Base-by-base conservation (phyloP, 176 grass and related monocot species). In the Olyra latifolia region DNA sequence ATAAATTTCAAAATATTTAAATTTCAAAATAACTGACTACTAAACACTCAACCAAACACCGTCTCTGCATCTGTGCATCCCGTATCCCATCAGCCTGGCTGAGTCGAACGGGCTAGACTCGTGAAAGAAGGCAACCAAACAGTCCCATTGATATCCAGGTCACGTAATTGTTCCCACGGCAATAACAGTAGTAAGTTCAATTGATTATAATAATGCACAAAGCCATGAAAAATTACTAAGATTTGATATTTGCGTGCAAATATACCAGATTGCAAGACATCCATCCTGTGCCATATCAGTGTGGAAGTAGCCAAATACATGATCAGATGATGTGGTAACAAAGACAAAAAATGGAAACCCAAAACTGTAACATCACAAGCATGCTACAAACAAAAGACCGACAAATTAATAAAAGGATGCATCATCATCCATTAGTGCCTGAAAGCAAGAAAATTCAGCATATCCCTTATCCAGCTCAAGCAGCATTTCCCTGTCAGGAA, bases 401-500 rank as follows among this genome's bases (percentile, higher is more conserved):
- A 38, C 7, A 74, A 53, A 68, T 32, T 43, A 70, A 72, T 47
- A 69, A 40, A 80, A 67, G 2, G 10, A 60, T 69, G 53, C 8
- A 24, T 16, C 54, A 53, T 45, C 5, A 57, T 78, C 66, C n/a
- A 72, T 16, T 15, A 47, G 27, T 74, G 64, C 47, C 45, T 8
- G 45, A 67, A 23, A 35, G 46, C 22, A 28, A 70, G 15, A 59
- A 52, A 66, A 53, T 32, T 43, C 53, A 16, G 23, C 30, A 32
- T 17, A 8, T 67, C 64, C 39, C 15, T 22, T 23, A 8, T 83
- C 40, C 9, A 80, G 53, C 45, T 87, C 84, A 85, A 48, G 71
- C 42, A 24, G 80, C 53, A 75, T 90, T 83, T 83, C 80, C 80
- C 88, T 87, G 80, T 40, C n/a, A 85, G 13, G 1, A 76, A 7